Conservation (phyloP, 257 asterid genomes). For the Verbena officinalis region DNA sequence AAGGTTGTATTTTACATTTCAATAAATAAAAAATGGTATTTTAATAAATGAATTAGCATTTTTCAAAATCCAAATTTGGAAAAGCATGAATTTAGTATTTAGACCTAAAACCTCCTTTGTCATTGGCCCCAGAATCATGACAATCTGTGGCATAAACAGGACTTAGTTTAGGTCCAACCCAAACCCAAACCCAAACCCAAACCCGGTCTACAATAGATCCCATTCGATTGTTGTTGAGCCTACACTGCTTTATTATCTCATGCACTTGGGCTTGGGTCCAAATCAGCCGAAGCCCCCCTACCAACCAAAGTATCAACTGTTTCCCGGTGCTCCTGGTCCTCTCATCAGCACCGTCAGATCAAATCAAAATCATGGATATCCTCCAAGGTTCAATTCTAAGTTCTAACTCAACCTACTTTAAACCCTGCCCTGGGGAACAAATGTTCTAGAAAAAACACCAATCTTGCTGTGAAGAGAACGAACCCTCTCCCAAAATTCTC, state of each 20-base stretch:
- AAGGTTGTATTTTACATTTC: too few species aligned
- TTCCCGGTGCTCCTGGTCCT: neutral
- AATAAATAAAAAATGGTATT: too few species aligned
- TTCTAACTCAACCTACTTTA: slow-evolving; percentile 14
- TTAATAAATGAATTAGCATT: too few species aligned
- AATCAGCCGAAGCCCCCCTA: neutral
- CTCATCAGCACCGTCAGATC: slow-evolving; percentile 25
- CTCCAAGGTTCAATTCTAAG: too few species aligned
- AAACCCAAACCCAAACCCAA: too few species aligned
- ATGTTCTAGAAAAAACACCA: neutral
- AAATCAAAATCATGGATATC: slow-evolving; percentile 4
- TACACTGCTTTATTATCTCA: neutral
- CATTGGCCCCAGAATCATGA: too few species aligned
- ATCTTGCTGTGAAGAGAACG: neutral
- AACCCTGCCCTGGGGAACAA: slow-evolving; percentile 35
- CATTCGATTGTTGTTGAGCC: neutral
- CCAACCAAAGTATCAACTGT: slow-evolving; percentile 3
- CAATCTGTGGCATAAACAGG: too few species aligned
- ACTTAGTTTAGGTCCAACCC: too few species aligned
- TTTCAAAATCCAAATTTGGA: too few species aligned
- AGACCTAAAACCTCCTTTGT: too few species aligned
- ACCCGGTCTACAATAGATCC: too few species aligned
- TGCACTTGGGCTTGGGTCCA: neutral
- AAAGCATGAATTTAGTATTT: too few species aligned
- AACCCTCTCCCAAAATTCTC: slow-evolving; percentile 15